Conservation (phyloP, 2,329 filamentous ascomycete genomes). For the Ramularia collo-cygni region DNA sequence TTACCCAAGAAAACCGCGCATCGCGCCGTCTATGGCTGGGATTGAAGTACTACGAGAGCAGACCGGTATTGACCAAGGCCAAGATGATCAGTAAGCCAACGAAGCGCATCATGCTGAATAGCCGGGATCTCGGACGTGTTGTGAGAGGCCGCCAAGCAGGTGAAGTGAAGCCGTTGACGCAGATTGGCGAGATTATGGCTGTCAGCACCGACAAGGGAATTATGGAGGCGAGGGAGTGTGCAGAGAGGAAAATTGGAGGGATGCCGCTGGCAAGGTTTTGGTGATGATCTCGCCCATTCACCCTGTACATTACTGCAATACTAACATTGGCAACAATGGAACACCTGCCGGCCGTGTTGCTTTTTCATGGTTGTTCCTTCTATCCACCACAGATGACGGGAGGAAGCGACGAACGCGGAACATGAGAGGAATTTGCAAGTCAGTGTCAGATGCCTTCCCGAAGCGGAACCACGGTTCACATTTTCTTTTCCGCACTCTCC, state of each 20-base stretch:
- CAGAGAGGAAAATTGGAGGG: constrained; percentile 75
- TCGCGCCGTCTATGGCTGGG: constrained; percentile 76
- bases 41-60: constrained; percentile 80
- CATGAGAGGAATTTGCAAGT: no score
- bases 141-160: constrained; percentile 60
- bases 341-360: no score
- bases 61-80: constrained; percentile 67
- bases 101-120: constrained; percentile 60
- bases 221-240: constrained; percentile 73
- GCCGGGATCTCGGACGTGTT: constrained; percentile 56
- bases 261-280: constrained; percentile 65
- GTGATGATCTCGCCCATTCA: constrained; percentile 20
- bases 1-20: constrained; percentile 56
- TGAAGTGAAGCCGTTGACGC: constrained; percentile 64
- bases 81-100: constrained; percentile 66
- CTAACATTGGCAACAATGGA: no score
- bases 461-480: no score
- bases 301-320: no score
- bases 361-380: no score
- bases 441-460: no score
- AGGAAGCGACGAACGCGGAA: no score
- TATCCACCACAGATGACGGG: no score
- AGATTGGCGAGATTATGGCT: constrained; percentile 76
- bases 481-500: no score
- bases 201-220: constrained; percentile 70